Percentiles rank a stretch among this genome's conserved stretches.
Conservation (phyloP, 208 protist species). For the Leptomonas seymouri region DNA sequence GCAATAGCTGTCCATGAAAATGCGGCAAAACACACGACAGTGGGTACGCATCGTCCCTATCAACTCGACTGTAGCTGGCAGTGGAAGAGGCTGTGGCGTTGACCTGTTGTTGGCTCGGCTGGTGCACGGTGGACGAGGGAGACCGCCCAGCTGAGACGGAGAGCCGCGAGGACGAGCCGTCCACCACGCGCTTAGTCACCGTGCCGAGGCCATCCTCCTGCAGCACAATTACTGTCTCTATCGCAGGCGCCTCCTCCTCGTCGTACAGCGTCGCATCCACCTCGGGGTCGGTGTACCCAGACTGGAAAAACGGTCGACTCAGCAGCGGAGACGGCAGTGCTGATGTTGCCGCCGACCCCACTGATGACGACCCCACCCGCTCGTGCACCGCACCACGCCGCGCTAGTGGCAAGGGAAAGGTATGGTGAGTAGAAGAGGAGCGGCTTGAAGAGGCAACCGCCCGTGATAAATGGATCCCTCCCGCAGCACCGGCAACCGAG, state of each 20-base stretch:
- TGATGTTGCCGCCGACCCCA: neutral
- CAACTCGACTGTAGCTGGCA: neutral
- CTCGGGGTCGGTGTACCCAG: constrained; percentile 43
- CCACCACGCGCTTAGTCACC: constrained; percentile 40
- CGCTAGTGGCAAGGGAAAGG: constrained; percentile 6
- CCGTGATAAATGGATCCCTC: neutral
- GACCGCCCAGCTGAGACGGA: constrained; percentile 13
- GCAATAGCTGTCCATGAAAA: neutral
- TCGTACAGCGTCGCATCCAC: constrained; percentile 51
- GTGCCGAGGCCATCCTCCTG: constrained; percentile 40
- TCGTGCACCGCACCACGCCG: neutral
- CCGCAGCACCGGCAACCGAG: neutral
- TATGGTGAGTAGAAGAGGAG: constrained; percentile 3
- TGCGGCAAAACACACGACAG: neutral
- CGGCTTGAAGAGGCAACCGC: constrained; percentile 6
- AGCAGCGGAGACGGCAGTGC: neutral
- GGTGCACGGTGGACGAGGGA: neutral
- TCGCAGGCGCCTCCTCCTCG: constrained; percentile 27
- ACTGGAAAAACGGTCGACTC: constrained; percentile 34
- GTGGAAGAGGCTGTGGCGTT: constrained; percentile 3
- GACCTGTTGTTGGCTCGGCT: neutral
- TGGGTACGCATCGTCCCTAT: neutral
- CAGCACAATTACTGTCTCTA: constrained; percentile 46
- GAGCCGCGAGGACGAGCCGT: constrained; percentile 14
- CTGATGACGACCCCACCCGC: neutral